phyloP scores from a whole-genome alignment of 2,329 filamentous ascomycete genomes.

The Gaeumannomyces sp. region DNA sequence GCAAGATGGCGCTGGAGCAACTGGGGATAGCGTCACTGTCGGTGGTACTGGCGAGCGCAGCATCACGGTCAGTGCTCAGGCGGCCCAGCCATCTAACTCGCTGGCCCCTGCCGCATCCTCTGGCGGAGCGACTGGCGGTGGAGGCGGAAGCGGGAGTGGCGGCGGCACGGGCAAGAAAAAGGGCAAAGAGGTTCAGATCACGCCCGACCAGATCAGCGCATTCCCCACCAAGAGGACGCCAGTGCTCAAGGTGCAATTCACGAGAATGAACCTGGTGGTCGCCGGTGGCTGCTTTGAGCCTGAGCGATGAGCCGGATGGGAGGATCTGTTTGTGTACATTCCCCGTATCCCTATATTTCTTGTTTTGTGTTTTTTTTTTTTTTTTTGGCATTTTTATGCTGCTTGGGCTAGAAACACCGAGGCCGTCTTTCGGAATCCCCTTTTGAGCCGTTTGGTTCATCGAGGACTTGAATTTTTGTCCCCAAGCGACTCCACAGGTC shows the following conservation, averaged over 20 bases:
- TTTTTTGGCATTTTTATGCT: not conserved
- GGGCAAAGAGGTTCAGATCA: constrained; percentile 83
- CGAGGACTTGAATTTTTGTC: too few relatives aligned
- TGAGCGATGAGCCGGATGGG: constrained; percentile 12
- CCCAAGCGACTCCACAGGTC: too few relatives aligned
- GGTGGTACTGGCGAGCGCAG: constrained; percentile 29
- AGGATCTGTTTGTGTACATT: not conserved
- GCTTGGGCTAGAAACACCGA: not conserved
- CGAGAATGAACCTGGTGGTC: constrained; percentile 88
- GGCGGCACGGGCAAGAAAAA: constrained; percentile 57
- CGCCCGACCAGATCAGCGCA: constrained; percentile 86
- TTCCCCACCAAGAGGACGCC: constrained; percentile 96
- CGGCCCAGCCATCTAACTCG: constrained; percentile 30
- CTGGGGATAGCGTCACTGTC: constrained; percentile 33
- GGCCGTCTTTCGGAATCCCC: too few relatives aligned
- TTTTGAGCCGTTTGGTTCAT: too few relatives aligned
- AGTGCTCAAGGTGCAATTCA: constrained; percentile 88
- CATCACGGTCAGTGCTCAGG: constrained; percentile 36
- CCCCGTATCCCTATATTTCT: not conserved
- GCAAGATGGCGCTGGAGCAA: constrained; percentile 24
- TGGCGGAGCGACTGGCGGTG: constrained; percentile 25
- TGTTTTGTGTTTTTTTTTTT: too few relatives aligned
- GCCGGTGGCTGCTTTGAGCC: constrained; percentile 69
- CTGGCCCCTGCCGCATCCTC: constrained; percentile 19
- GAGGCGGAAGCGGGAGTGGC: constrained; percentile 24